Percentiles rank a stretch among this genome's conserved stretches.
These are phyloP conservation scores for Escallonia rubra DNA, from an alignment of 129 eudicot species.

Conservation along the genomic window DNA sequence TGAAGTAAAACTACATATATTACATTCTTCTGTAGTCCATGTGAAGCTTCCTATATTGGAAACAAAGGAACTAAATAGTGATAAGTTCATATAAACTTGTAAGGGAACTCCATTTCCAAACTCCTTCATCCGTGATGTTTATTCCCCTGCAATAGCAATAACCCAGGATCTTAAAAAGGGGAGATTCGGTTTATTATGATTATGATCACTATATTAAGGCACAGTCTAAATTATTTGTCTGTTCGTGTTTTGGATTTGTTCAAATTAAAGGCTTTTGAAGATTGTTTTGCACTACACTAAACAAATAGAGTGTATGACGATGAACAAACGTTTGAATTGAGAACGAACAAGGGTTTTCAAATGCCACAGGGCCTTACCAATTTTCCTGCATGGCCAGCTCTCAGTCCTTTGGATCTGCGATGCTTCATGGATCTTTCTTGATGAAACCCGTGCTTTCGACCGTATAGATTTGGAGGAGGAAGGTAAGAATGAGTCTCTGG, in stretches of 20 bases:
- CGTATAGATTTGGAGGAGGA: conserved; percentile 51
- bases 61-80: background rate
- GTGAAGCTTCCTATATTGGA: no score
- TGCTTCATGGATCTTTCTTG: conserved; percentile 18
- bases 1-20: no score
- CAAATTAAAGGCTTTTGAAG: no score
- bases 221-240: no score
- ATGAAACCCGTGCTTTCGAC: conserved; percentile 18
- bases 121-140: conserved; percentile 22
- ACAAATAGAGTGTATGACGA: no score
- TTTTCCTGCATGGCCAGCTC: conserved; percentile 3
- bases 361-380: conserved; percentile 21
- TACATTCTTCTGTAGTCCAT: no score
- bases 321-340: no score
- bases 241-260: no score
- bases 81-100: background rate
- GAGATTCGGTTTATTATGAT: no score
- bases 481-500: conserved; percentile 71
- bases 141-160: conserved; percentile 20
- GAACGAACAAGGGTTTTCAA: no score
- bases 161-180: background rate
- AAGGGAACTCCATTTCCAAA: conserved; percentile 1
- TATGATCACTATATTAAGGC: no score
- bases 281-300: no score
- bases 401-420: conserved; percentile 23